Evolutionary conservation across 371 early-diverging fungal genomes (phyloP).

Genomic region (Mucor sp.): DNA sequence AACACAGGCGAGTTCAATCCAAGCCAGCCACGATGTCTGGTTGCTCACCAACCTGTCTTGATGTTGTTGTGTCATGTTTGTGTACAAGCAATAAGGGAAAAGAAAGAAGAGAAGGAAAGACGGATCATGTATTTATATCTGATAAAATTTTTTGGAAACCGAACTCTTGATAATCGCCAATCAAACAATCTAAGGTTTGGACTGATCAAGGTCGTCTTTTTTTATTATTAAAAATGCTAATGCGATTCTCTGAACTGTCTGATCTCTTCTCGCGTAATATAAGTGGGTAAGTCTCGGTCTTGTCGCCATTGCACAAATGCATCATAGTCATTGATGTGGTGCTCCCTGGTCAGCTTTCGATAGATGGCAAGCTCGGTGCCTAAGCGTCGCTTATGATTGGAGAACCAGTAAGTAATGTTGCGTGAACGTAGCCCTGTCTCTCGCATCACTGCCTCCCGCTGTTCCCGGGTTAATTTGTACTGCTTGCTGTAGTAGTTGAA

Average conservation of each 20-base stretch:
- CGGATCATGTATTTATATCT: not conserved
- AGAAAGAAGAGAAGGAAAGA: not conserved
- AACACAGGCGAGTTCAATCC: constrained; percentile 17
- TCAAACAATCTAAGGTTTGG: not conserved
- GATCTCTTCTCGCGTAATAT: constrained; percentile 3
- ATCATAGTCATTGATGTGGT: constrained; percentile 18
- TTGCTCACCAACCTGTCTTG: not conserved
- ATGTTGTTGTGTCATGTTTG: not conserved
- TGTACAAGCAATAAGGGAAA: not conserved
- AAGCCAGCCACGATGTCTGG: constrained; percentile 15
- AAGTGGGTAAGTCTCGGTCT: constrained; percentile 3
- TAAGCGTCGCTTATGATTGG: constrained; percentile 45
- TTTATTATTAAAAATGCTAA: too few species aligned
- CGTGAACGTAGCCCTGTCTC: constrained; percentile 38
- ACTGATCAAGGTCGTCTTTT: too few species aligned
- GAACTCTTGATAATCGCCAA: not conserved
- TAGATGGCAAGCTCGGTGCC: constrained; percentile 14
- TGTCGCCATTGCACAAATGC: constrained; percentile 31
- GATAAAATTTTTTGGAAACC: not conserved
- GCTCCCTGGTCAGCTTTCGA: constrained; percentile 4
- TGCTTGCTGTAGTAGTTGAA: constrained; percentile 40
- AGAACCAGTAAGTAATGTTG: constrained; percentile 53
- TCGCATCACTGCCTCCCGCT: constrained; percentile 25
- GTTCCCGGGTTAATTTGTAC: constrained; percentile 35
- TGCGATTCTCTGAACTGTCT: not conserved